A percentile compares a stretch with the other conserved stretches of the same genome.
Evolutionary conservation across 23 red algal species (phyloP).

Genomic region (Porphyridium purpureum): DNA sequence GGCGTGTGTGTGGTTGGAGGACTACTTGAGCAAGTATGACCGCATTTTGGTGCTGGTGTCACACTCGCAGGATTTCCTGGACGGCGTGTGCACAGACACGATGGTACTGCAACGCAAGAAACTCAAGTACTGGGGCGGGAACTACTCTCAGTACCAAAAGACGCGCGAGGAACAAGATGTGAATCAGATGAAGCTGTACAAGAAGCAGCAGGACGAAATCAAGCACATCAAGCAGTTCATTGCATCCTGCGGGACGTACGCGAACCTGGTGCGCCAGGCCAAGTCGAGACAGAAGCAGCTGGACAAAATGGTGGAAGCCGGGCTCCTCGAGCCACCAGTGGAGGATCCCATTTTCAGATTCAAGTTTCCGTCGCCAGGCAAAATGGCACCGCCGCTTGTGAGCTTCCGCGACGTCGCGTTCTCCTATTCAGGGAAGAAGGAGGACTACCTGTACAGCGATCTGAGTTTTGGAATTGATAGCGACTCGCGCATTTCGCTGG

Average conservation of each 20-base stretch:
- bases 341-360: conserved; percentile 63
- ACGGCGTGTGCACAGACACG: conserved; percentile 76
- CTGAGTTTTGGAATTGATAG: conserved; percentile 83
- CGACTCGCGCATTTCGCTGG: conserved; percentile 75
- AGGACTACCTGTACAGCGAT: conserved; percentile 53
- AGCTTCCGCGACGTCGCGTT: conserved; percentile 82
- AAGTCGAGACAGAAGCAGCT: conserved; percentile 83
- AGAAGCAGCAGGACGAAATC: conserved; percentile 64
- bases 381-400: conserved; percentile 61
- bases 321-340: conserved; percentile 41
- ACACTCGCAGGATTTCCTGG: conserved; percentile 79
- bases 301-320: conserved; percentile 69
- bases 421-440: conserved; percentile 52
- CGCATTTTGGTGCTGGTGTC: conserved; percentile 86
- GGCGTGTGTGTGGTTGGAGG: conserved; percentile 78
- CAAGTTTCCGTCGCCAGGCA: conserved; percentile 57
- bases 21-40: conserved; percentile 61
- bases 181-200: conserved; percentile 64
- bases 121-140: conserved; percentile 85
- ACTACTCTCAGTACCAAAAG: conserved; percentile 64
- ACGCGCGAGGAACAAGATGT: conserved; percentile 75
- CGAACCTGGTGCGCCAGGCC: conserved; percentile 58
- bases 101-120: conserved; percentile 84
- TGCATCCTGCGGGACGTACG: conserved; percentile 56
- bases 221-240: conserved; percentile 91